phyloP scores from a whole-genome alignment of 2,329 filamentous ascomycete species.

The Sphaerostilbella broomeana region DNA sequence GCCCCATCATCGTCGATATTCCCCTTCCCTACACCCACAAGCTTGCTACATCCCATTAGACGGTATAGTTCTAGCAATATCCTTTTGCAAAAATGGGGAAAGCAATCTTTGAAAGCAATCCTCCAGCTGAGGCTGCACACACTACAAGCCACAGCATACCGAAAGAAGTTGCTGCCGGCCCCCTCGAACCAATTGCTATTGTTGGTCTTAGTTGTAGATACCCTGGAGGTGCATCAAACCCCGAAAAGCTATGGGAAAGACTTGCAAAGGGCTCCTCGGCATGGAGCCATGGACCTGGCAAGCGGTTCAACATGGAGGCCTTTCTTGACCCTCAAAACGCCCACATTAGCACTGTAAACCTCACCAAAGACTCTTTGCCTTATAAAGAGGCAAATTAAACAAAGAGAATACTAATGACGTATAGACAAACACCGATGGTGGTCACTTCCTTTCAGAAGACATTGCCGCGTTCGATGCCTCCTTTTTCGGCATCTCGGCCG shows the following conservation, averaged over 20 bases:
- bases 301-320: constrained; percentile 34
- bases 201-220: constrained; percentile 38
- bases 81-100: too few species aligned
- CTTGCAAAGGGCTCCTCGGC: constrained; percentile 26
- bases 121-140: too few species aligned
- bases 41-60: too few species aligned
- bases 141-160: too few species aligned
- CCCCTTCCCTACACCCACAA: too few species aligned
- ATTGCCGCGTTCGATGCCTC: constrained; percentile 35
- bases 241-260: constrained; percentile 34
- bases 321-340: constrained; percentile 39
- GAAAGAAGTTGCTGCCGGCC: not conserved
- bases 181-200: constrained; percentile 17
- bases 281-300: constrained; percentile 30
- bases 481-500: constrained; percentile 20
- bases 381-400: too few species aligned
- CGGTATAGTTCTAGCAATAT: too few species aligned
- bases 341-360: constrained; percentile 19
- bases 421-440: too few species aligned
- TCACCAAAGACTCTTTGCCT: too few species aligned
- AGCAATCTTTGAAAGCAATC: too few species aligned
- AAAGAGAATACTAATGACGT: too few species aligned
- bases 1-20: too few species aligned
- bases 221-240: constrained; percentile 30
- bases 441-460: constrained; percentile 27